These are phyloP conservation scores for Brettanomyces anomalus DNA, from an alignment of 805 yeast genomes.

Conservation along the genomic window DNA sequence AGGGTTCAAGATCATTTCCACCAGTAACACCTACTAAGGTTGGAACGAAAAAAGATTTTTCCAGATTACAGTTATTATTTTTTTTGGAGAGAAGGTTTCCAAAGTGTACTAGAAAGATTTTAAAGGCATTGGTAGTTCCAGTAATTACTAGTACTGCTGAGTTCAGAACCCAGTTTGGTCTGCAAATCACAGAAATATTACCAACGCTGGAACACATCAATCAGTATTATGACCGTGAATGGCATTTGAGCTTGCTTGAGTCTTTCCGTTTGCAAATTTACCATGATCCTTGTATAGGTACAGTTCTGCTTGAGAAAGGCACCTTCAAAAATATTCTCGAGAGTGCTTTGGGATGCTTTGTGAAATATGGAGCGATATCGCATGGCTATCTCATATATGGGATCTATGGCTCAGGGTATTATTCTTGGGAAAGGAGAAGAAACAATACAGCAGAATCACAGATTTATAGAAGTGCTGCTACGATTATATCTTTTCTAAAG, in stretches of 20 bases:
- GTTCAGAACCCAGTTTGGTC: slow-evolving; percentile 39
- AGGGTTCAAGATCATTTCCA: too few relatives aligned
- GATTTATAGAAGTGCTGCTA: slow-evolving; percentile 7
- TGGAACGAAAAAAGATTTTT: slow-evolving; percentile 5
- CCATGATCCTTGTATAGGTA: slow-evolving; percentile 26
- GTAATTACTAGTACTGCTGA: slow-evolving; percentile 41
- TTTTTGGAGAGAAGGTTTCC: slow-evolving; percentile 52
- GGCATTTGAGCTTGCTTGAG: slow-evolving; percentile 27
- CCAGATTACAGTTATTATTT: slow-evolving; percentile 51
- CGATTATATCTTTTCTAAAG: slow-evolving; percentile 18
- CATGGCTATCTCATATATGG: slow-evolving; percentile 3
- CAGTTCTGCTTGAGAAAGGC: slow-evolving; percentile 31
- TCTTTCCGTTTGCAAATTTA: slow-evolving; percentile 24
- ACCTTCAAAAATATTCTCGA: slow-evolving; percentile 36
- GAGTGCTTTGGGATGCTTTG: slow-evolving; percentile 10
- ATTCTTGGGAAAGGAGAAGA: not conserved
- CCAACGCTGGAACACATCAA: slow-evolving; percentile 39
- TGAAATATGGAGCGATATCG: slow-evolving; percentile 6
- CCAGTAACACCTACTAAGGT: too few relatives aligned
- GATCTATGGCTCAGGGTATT: not conserved
- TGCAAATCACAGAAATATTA: slow-evolving; percentile 50
- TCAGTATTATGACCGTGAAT: slow-evolving; percentile 39
- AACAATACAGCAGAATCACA: not conserved
- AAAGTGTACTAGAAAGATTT: slow-evolving; percentile 37
- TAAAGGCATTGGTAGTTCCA: slow-evolving; percentile 45